These are phyloP conservation scores for Candolleomyces eurysporus DNA, from an alignment of 768 basidiomycete species.

Conservation along the genomic window DNA sequence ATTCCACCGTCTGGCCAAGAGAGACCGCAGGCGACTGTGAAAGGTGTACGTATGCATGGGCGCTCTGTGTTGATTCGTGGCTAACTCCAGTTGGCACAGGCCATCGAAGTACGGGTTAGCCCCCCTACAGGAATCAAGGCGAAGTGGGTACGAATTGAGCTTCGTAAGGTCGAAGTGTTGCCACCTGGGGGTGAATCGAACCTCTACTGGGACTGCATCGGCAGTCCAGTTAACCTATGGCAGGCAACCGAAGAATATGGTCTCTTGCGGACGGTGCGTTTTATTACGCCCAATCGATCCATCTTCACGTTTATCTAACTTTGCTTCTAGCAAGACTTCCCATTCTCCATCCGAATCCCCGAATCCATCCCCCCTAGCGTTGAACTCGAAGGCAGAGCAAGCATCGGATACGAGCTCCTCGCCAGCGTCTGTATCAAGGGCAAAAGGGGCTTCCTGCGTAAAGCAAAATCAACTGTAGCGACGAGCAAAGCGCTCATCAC, in stretches of 20 bases:
- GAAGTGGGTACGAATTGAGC: constrained; percentile 89
- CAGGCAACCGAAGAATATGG: constrained; percentile 73
- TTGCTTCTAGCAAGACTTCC: constrained; percentile 69
- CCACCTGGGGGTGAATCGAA: constrained; percentile 68
- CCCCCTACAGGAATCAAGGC: constrained; percentile 78
- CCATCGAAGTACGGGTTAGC: constrained; percentile 75
- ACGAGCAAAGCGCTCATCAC: constrained; percentile 70
- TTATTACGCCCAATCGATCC: constrained; percentile 9
- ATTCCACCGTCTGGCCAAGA: constrained; percentile 72
- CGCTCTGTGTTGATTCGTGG: constrained; percentile 6
- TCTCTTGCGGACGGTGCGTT: constrained; percentile 60
- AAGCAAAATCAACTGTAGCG: constrained; percentile 67
- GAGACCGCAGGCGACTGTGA: constrained; percentile 79
- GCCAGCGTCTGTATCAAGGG: constrained; percentile 84
- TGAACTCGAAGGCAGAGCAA: constrained; percentile 73
- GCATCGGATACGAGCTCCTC: constrained; percentile 84
- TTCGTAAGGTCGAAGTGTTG: constrained; percentile 85
- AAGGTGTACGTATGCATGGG: constrained; percentile 62
- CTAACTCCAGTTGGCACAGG: constrained; percentile 39
- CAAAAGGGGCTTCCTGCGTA: constrained; percentile 86
- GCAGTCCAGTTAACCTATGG: constrained; percentile 85
- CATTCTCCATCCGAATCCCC: constrained; percentile 88
- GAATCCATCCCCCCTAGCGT: constrained; percentile 89
- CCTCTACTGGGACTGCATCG: constrained; percentile 78
- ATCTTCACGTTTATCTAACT: constrained; percentile 8